These are phyloP conservation scores for Paecilomyces fulvus DNA, from an alignment of 2,329 filamentous ascomycete species.

Conservation along the genomic window DNA sequence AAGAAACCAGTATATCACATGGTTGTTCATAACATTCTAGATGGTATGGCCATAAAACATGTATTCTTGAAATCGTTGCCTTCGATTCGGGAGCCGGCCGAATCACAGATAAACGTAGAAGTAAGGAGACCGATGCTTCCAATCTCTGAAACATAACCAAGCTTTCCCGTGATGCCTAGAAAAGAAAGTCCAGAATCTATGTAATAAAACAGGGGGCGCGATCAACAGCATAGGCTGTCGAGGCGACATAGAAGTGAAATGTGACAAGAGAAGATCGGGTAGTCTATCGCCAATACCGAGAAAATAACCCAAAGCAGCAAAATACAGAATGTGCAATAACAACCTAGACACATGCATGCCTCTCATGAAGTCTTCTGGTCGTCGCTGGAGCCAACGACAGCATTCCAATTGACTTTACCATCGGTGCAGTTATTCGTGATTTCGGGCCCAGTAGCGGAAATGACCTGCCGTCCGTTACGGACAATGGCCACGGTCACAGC, in stretches of 20 bases:
- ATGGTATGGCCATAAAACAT: not conserved
- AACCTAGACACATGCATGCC: constrained; percentile 1
- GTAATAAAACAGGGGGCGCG: not conserved
- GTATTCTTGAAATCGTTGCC: not conserved
- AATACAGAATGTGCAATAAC: not conserved
- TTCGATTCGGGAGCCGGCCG: not conserved
- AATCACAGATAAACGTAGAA: not conserved
- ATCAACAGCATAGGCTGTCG: not conserved
- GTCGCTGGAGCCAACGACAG: constrained; percentile 25
- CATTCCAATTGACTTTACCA: constrained; percentile 27
- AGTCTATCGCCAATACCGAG: not conserved
- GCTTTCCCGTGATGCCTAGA: not conserved
- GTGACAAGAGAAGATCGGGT: not conserved
- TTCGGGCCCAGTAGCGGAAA: constrained; percentile 16
- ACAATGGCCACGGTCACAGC: constrained; percentile 18
- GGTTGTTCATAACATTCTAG: not conserved
- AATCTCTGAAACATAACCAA: not conserved
- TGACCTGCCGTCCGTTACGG: constrained; percentile 15
- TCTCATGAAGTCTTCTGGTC: constrained; percentile 11
- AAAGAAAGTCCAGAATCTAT: not conserved
- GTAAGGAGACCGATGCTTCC: not conserved
- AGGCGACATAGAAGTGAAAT: not conserved
- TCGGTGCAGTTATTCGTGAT: constrained; percentile 20
- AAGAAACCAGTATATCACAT: not conserved
- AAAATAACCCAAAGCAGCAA: not conserved